phyloP scores from a whole-genome alignment of 495 filamentous ascomycete species.

The Neurospora tetrasperma region DNA sequence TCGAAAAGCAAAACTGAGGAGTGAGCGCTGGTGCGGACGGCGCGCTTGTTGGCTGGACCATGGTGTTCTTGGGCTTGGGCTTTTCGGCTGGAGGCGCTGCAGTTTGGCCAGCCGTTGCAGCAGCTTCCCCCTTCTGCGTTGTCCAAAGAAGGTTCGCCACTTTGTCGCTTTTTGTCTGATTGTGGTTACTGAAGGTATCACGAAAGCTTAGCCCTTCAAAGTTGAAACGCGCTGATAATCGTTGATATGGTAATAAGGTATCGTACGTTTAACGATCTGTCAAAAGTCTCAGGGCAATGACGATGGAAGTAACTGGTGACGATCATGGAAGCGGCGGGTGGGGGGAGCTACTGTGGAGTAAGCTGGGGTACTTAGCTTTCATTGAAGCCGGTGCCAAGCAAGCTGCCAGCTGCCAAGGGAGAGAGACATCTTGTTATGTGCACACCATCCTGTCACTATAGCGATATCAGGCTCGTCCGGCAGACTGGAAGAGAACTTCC shows the following conservation, averaged over 20 bases:
- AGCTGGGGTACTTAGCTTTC: neutral
- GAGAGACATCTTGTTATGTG: neutral
- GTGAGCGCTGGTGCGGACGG: conserved; percentile 54
- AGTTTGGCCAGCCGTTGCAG: neutral
- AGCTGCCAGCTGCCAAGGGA: neutral
- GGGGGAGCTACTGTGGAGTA: neutral
- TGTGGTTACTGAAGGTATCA: neutral
- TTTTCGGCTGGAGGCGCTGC: conserved; percentile 6
- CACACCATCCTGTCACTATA: neutral
- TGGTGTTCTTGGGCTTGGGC: conserved; percentile 26
- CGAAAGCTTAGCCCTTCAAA: neutral
- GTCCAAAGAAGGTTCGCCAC: neutral
- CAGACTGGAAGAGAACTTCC: neutral
- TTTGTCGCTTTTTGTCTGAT: neutral
- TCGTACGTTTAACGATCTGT: neutral
- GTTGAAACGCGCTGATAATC: neutral
- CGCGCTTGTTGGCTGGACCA: conserved; percentile 42
- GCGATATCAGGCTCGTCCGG: neutral
- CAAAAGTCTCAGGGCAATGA: neutral
- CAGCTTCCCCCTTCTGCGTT: conserved; percentile 10
- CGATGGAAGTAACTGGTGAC: neutral
- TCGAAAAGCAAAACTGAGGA: conserved; percentile 91
- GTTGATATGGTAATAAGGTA: neutral
- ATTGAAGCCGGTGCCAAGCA: neutral
- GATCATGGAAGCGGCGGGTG: neutral